phyloP scores from a whole-genome alignment of 768 basidiomycete genomes.

The Termitomyces sp. region DNA sequence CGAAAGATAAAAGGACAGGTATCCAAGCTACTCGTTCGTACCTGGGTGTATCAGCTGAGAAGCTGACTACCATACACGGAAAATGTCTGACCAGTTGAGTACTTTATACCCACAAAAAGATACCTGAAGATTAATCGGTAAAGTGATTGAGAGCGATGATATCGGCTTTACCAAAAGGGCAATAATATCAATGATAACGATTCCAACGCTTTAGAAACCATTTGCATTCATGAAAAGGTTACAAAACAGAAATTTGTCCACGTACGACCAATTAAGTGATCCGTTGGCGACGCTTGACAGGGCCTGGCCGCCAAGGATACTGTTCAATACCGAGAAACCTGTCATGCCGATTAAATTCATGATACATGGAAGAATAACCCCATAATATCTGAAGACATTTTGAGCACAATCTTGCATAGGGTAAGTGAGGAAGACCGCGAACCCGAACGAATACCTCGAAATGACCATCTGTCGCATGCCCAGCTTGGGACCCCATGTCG shows the following conservation, averaged over 20 bases:
- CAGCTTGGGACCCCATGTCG: constrained; percentile 77
- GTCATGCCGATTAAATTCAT: constrained; percentile 59
- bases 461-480: constrained; percentile 87
- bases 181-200: constrained; percentile 67
- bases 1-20: constrained; percentile 67
- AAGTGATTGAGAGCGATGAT: constrained; percentile 17
- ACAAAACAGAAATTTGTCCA: neutral
- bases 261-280: constrained; percentile 38
- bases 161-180: constrained; percentile 52
- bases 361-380: constrained; percentile 52
- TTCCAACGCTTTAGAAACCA: constrained; percentile 54
- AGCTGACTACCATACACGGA: neutral
- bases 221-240: neutral
- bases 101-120: constrained; percentile 55
- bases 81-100: constrained; percentile 32
- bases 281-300: constrained; percentile 35
- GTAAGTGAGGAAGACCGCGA: neutral
- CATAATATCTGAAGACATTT: constrained; percentile 43
- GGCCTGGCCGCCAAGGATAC: constrained; percentile 62
- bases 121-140: constrained; percentile 20
- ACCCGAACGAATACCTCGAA: constrained; percentile 40
- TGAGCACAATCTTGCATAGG: constrained; percentile 7
- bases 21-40: constrained; percentile 77
- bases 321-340: constrained; percentile 69
- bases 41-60: constrained; percentile 18